These are phyloP conservation scores for Stagonosporopsis chrysanthemi DNA, from an alignment of 2,329 filamentous ascomycete genomes.

Conservation along the genomic window DNA sequence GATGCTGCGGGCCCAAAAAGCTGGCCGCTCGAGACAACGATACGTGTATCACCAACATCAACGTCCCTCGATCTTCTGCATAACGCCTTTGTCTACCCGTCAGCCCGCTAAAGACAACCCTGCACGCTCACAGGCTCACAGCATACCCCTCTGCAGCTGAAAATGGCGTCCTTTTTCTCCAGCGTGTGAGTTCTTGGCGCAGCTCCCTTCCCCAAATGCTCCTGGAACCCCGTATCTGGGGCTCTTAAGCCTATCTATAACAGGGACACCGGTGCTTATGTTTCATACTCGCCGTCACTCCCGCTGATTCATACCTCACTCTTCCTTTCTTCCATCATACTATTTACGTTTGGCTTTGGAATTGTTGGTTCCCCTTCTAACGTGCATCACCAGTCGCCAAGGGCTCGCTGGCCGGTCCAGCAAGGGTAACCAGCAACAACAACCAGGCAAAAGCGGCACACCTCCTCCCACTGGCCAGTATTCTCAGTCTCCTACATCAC, in stretches of 20 bases:
- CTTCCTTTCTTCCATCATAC: slow-evolving; percentile 1
- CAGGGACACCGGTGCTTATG: slow-evolving; percentile 34
- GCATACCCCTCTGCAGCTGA: slow-evolving; percentile 21
- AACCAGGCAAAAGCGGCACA: slow-evolving; percentile 46
- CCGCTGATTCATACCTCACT: slow-evolving; percentile 23
- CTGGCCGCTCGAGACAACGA: slow-evolving; percentile 35
- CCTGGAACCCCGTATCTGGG: slow-evolving; percentile 29
- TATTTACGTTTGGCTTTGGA: slow-evolving; percentile 12
- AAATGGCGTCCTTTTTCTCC: slow-evolving; percentile 53
- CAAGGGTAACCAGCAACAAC: slow-evolving; percentile 47
- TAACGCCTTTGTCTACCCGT: slow-evolving; percentile 30
- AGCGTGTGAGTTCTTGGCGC: slow-evolving; percentile 53
- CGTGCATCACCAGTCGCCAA: slow-evolving; percentile 47
- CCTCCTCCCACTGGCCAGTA: slow-evolving; percentile 48
- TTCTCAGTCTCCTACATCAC: slow-evolving; percentile 45
- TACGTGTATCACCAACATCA: slow-evolving; percentile 38
- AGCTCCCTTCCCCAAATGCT: slow-evolving; percentile 40
- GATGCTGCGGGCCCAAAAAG: slow-evolving; percentile 38
- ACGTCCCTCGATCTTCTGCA: slow-evolving; percentile 30
- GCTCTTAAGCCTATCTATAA: slow-evolving; percentile 40
- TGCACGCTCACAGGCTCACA: slow-evolving; percentile 11
- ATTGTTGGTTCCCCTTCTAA: slow-evolving; percentile 31
- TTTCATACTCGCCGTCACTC: slow-evolving; percentile 31
- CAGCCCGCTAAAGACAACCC: slow-evolving; percentile 13
- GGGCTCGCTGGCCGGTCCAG: slow-evolving; percentile 54